Evolutionary conservation across 257 asterid genomes (phyloP).

Genomic region (Gynochthodes officinalis): DNA sequence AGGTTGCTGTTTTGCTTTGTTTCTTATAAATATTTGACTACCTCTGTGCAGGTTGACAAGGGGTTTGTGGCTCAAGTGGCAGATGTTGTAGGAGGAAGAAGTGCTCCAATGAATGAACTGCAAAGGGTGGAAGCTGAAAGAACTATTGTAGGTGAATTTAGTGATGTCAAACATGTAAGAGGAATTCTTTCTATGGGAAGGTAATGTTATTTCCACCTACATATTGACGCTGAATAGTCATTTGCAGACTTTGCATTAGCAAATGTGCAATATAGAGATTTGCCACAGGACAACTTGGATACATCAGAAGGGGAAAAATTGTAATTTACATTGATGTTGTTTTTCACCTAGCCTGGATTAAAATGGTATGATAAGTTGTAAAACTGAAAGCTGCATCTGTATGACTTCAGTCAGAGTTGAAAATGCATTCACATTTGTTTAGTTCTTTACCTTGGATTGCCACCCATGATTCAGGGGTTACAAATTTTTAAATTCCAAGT

Average conservation of each 20-base stretch:
- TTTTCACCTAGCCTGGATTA: not conserved
- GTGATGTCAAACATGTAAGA: constrained; percentile 86
- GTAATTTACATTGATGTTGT: not conserved
- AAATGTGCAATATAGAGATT: not conserved
- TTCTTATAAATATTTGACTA: constrained; percentile 20
- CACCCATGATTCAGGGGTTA: not conserved
- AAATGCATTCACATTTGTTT: not conserved
- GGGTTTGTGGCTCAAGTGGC: constrained; percentile 99
- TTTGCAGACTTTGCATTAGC: not conserved
- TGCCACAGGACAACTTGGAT: not conserved
- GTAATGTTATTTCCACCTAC: constrained; percentile 33
- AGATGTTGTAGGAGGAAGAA: constrained; percentile 88
- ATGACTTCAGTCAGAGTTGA: not conserved
- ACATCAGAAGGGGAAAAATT: not conserved
- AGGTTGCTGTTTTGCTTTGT: not conserved
- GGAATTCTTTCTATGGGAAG: constrained; percentile 99
- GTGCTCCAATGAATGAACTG: constrained; percentile 83
- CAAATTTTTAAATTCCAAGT: not conserved
- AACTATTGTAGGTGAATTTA: constrained; percentile 85
- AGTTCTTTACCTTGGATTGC: constrained; percentile 6
- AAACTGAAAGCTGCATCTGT: not conserved
- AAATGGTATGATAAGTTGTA: not conserved
- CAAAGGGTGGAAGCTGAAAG: constrained; percentile 69
- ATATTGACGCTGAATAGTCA: not conserved
- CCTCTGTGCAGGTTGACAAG: constrained; percentile 65